phyloP scores from a whole-genome alignment of 1,284 basidiomycete species.

The Singerocomus inundabilis region DNA sequence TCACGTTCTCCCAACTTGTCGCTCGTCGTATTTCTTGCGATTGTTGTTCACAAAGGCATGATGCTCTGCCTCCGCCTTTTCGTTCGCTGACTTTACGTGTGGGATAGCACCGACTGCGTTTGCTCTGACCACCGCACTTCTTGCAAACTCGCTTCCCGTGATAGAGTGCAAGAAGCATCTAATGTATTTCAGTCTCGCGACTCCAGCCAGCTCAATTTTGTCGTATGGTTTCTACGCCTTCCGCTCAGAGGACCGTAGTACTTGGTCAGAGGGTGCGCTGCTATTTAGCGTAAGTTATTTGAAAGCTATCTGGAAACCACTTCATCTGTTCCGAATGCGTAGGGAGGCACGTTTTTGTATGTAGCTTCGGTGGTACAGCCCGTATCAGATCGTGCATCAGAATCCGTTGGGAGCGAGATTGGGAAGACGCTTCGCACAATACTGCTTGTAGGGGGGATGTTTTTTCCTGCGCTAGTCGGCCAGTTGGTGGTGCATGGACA shows the following conservation, averaged over 20 bases:
- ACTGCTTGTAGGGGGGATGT: conserved; percentile 67
- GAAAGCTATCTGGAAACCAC: background rate
- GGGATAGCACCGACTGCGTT: conserved; percentile 77
- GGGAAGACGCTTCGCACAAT: conserved; percentile 47
- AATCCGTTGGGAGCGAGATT: conserved; percentile 43
- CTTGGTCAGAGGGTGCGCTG: conserved; percentile 73
- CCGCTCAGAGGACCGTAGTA: conserved; percentile 43
- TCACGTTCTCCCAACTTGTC: conserved; percentile 51
- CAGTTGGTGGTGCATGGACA: conserved; percentile 51
- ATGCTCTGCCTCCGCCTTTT: background rate
- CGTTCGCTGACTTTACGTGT: conserved; percentile 4
- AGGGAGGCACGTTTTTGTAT: conserved; percentile 95
- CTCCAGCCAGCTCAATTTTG: conserved; percentile 71
- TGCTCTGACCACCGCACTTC: conserved; percentile 77
- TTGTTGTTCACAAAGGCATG: conserved; percentile 85
- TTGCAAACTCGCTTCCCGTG: conserved; percentile 70
- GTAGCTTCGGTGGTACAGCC: conserved; percentile 90
- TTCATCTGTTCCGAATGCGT: conserved; percentile 8
- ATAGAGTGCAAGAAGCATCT: conserved; percentile 72
- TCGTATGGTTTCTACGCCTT: conserved; percentile 67
- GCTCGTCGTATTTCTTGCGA: conserved; percentile 82
- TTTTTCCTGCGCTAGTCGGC: conserved; percentile 59
- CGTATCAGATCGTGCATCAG: conserved; percentile 47
- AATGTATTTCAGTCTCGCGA: conserved; percentile 76
- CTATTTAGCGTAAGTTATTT: conserved; percentile 67